Conservation (phyloP, 2,329 filamentous ascomycete species). For the Colletotrichum horii region DNA sequence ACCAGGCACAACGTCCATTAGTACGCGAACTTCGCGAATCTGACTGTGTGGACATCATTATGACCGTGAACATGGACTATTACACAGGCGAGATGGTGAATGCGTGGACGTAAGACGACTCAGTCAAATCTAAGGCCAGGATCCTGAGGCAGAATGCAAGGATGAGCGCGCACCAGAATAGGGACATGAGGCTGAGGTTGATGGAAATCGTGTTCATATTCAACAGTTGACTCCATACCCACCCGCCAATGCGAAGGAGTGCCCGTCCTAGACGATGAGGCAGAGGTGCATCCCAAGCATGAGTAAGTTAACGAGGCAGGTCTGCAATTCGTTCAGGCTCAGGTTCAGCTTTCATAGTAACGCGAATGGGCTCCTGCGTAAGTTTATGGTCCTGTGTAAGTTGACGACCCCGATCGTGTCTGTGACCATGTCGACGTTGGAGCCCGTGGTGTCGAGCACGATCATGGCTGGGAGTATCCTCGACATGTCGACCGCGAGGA, state of each 20-base stretch:
- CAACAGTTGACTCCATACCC: background rate
- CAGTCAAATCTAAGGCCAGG: background rate
- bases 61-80: background rate
- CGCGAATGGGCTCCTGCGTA: background rate
- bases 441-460: no score
- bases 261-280: background rate
- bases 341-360: background rate
- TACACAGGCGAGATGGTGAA: background rate
- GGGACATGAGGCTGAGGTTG: background rate
- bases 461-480: no score
- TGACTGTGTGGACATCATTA: background rate
- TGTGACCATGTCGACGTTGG: background rate
- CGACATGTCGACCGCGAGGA: no score
- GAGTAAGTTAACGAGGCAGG: background rate
- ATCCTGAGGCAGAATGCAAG: background rate
- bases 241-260: background rate
- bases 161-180: background rate
- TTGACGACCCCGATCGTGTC: background rate
- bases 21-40: background rate
- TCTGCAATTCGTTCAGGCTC: background rate
- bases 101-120: background rate
- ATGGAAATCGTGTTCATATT: background rate
- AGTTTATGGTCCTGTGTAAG: background rate
- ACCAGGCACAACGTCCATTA: background rate
- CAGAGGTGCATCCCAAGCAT: background rate